A percentile compares a stretch with the other conserved stretches of the same genome.
Evolutionary conservation across 2,329 filamentous ascomycete genomes (phyloP).

Genomic region (Aspergillus sp.): DNA sequence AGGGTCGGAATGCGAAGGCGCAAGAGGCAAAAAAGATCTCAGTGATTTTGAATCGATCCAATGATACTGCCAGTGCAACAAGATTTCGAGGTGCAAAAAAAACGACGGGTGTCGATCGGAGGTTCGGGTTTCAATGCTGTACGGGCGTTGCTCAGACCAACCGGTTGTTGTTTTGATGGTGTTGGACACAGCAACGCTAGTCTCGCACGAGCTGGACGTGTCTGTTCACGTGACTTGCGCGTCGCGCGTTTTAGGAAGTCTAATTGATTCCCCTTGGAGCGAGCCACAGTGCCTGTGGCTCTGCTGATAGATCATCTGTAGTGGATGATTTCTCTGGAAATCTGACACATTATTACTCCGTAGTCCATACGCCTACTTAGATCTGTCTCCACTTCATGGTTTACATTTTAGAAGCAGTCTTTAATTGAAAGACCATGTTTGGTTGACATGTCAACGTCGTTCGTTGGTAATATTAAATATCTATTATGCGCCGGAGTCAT

Average conservation of each 20-base stretch:
- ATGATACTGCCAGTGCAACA: background rate
- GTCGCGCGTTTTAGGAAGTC: constrained; percentile 26
- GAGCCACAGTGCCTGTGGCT: background rate
- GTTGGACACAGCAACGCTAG: constrained; percentile 15
- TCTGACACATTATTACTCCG: background rate
- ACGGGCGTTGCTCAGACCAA: constrained; percentile 6
- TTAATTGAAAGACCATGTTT: background rate
- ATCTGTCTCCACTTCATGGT: background rate
- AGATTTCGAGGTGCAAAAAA: background rate
- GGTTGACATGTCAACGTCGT: background rate
- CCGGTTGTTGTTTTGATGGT: constrained; percentile 23
- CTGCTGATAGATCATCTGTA: background rate
- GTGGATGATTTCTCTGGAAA: background rate
- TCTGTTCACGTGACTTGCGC: constrained; percentile 17
- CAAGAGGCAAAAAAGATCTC: background rate
- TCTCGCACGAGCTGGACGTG: background rate
- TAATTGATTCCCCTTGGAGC: constrained; percentile 12
- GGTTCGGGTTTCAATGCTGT: background rate
- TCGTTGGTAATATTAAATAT: constrained; percentile 3
- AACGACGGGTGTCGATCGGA: constrained; percentile 1
- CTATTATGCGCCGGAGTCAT: constrained; percentile 17
- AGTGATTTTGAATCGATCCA: background rate
- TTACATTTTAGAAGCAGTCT: background rate
- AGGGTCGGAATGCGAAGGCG: background rate
- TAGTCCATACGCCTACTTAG: background rate